Percentiles rank a stretch among this genome's conserved stretches.
Conservation (phyloP, 2,329 filamentous ascomycete species). For the Chrysoporthe cubensis region DNA sequence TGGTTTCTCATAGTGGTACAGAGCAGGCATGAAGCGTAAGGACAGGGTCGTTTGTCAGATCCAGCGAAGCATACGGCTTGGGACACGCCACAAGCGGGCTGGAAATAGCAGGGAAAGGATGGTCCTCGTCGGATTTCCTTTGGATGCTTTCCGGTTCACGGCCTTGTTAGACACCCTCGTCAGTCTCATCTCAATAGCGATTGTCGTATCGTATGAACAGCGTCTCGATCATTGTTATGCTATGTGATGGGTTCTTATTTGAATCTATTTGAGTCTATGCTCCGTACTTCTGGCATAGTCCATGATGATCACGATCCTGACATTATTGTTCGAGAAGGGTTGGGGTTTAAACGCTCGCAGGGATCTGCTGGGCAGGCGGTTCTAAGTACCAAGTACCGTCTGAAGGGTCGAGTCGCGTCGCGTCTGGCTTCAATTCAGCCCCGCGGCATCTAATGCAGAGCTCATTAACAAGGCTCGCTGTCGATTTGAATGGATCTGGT, state of each 20-base stretch:
- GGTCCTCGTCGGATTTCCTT: background rate
- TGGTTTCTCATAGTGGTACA: background rate
- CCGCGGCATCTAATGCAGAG: background rate
- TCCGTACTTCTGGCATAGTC: too few species aligned
- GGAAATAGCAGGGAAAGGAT: background rate
- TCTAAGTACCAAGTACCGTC: background rate
- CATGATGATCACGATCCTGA: too few species aligned
- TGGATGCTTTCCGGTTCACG: background rate
- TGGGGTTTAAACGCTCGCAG: background rate
- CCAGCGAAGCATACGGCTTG: background rate
- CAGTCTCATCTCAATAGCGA: background rate
- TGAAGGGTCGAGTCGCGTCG: constrained; percentile 9
- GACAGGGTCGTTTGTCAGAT: background rate
- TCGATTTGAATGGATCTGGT: background rate
- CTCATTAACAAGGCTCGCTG: background rate
- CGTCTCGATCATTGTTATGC: too few species aligned
- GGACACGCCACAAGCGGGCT: background rate
- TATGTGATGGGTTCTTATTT: too few species aligned
- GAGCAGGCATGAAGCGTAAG: background rate
- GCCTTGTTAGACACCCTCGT: background rate
- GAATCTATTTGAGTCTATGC: too few species aligned
- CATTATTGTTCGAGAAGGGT: background rate
- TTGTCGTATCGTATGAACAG: background rate
- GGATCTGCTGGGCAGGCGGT: background rate
- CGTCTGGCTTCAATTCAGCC: constrained; percentile 10